Conservation (phyloP, 2,329 filamentous ascomycete species). For the Ophiocordyceps camponoti-rufipedis region DNA sequence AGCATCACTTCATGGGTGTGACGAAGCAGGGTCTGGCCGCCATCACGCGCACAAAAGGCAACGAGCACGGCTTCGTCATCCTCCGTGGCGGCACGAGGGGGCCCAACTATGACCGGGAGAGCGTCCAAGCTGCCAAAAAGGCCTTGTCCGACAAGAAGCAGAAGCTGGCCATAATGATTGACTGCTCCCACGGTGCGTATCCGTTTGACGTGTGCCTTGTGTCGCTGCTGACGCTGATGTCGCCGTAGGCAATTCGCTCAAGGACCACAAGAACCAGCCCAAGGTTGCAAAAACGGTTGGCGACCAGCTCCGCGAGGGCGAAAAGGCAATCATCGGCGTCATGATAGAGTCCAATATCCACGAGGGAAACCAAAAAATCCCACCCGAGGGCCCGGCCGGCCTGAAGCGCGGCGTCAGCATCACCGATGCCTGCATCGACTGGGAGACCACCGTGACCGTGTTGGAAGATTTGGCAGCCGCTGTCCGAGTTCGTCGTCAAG, state of each 20-base stretch:
- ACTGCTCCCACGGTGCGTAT: slow-evolving; percentile 77
- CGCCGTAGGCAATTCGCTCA: slow-evolving; percentile 69
- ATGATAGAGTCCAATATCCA: slow-evolving; percentile 99
- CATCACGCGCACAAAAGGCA: slow-evolving; percentile 82
- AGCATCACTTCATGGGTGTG: slow-evolving; percentile 95
- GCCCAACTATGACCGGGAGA: slow-evolving; percentile 83
- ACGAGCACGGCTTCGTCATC: slow-evolving; percentile 96
- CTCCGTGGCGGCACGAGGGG: slow-evolving; percentile 80
- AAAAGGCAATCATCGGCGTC: slow-evolving; percentile 79
- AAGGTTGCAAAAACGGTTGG: slow-evolving; percentile 69
- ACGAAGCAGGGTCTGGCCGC: slow-evolving; percentile 94
- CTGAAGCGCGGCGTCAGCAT: slow-evolving; percentile 86
- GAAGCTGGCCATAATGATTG: slow-evolving; percentile 85
- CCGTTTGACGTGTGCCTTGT: neutral
- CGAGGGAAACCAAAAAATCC: slow-evolving; percentile 78
- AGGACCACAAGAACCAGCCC: slow-evolving; percentile 95
- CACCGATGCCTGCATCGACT: slow-evolving; percentile 90
- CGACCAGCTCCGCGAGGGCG: slow-evolving; percentile 73
- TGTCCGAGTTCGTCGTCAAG: slow-evolving; percentile 53
- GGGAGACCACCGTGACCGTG: slow-evolving; percentile 67
- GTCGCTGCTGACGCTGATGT: slow-evolving; percentile 1
- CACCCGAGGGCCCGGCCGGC: slow-evolving; percentile 56
- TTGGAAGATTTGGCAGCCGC: slow-evolving; percentile 76
- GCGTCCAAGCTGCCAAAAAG: slow-evolving; percentile 62
- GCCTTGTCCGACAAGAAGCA: slow-evolving; percentile 66